Evolutionary conservation across 306 rosid genomes (phyloP).

Genomic region (Trifolium dubium): DNA sequence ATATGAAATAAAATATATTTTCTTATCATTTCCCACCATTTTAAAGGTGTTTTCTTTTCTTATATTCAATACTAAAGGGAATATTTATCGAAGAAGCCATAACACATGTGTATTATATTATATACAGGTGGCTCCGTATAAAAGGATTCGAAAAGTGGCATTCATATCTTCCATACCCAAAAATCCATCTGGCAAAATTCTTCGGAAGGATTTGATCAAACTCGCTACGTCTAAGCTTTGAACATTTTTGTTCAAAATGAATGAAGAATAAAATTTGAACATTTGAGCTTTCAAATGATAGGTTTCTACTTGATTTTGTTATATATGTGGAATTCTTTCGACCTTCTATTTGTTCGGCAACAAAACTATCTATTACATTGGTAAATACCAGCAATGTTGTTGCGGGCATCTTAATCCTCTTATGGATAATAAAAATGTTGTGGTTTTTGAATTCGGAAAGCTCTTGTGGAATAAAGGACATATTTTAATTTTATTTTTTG

Average conservation of each 20-base stretch:
- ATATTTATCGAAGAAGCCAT: no score
- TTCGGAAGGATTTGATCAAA: constrained; percentile 90
- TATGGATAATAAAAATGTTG: constrained; percentile 18
- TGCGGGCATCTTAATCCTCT: constrained; percentile 4
- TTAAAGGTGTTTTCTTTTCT: no score
- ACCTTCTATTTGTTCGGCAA: not conserved
- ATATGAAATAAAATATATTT: no score
- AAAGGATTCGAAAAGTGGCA: constrained; percentile 76
- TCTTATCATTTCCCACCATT: no score
- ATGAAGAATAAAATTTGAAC: no score
- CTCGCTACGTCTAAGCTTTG: constrained; percentile 81
- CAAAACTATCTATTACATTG: not conserved
- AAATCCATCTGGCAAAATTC: constrained; percentile 90
- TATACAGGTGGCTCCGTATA: constrained; percentile 88
- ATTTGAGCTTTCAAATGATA: not conserved
- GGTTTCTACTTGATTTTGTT: not conserved
- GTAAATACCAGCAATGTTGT: not conserved
- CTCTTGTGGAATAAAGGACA: no score
- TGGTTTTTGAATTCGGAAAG: not conserved
- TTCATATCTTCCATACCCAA: constrained; percentile 82
- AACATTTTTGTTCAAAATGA: not conserved
- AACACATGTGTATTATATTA: not conserved
- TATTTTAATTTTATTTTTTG: no score
- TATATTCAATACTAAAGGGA: no score
- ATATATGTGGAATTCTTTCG: not conserved